These are phyloP conservation scores for Neofusicoccum laricinum DNA, from an alignment of 2,329 filamentous ascomycete species.

Conservation along the genomic window DNA sequence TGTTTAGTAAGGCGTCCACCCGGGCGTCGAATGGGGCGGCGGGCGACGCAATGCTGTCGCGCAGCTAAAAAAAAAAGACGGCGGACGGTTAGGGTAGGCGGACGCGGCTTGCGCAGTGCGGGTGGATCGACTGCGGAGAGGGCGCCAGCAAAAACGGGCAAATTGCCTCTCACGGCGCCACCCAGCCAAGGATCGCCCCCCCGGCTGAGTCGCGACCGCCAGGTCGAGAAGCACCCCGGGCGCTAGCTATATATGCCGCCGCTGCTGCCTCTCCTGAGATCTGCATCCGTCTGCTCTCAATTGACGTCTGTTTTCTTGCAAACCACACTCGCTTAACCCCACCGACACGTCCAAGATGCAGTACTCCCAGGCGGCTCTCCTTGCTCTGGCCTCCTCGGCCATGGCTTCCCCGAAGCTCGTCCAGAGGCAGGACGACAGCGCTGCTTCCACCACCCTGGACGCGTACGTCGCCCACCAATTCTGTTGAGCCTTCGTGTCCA, in stretches of 20 bases:
- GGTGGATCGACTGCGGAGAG: slow-evolving; percentile 10
- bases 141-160: background rate
- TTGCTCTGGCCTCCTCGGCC: slow-evolving; percentile 29
- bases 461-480: background rate
- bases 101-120: background rate
- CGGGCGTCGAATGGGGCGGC: background rate
- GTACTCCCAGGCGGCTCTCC: slow-evolving; percentile 26
- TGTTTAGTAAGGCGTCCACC: background rate
- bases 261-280: background rate
- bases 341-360: slow-evolving; percentile 27
- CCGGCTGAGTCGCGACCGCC: background rate
- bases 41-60: background rate
- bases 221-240: slow-evolving; percentile 3
- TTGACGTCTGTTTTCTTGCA: background rate
- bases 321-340: background rate
- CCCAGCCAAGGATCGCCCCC: background rate
- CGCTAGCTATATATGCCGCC: background rate
- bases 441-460: background rate
- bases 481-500: background rate
- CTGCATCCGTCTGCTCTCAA: slow-evolving; percentile 10
- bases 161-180: background rate
- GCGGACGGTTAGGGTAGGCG: background rate
- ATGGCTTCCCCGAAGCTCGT: background rate
- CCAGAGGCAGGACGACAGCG: slow-evolving; percentile 3
- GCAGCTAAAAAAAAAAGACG: slow-evolving; percentile 2